These are phyloP conservation scores for Yarrowia bubula DNA, from an alignment of 805 yeast genomes.

Conservation along the genomic window DNA sequence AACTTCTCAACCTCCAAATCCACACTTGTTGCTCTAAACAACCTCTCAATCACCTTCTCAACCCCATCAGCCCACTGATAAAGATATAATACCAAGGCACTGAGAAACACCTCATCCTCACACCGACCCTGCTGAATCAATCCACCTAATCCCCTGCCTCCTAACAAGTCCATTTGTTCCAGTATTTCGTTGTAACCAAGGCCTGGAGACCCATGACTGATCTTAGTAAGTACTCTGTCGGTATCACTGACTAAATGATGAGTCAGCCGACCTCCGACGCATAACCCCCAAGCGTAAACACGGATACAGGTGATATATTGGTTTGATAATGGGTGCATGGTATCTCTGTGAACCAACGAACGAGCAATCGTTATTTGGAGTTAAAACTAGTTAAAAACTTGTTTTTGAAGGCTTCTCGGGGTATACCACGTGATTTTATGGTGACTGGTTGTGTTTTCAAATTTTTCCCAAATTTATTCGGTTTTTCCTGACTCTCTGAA, in stretches of 20 bases:
- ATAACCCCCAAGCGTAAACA: constrained; percentile 16
- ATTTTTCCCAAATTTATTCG: too few relatives aligned
- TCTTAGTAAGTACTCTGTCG: constrained; percentile 7
- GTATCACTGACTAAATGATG: constrained; percentile 21
- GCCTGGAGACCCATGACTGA: not conserved
- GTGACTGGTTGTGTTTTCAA: too few relatives aligned
- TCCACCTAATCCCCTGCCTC: constrained; percentile 1
- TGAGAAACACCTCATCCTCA: not conserved
- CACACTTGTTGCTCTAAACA: not conserved
- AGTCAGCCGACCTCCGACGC: constrained; percentile 22
- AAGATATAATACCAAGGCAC: not conserved
- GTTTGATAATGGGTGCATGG: constrained; percentile 3
- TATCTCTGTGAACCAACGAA: not conserved
- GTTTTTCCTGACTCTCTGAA: too few relatives aligned
- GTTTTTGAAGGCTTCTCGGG: too few relatives aligned
- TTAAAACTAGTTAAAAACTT: too few relatives aligned
- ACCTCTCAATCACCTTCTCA: not conserved
- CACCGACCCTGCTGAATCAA: constrained; percentile 2
- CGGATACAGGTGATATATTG: constrained; percentile 12
- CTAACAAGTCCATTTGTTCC: not conserved
- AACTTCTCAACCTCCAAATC: not conserved
- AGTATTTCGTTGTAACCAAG: not conserved
- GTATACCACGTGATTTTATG: too few relatives aligned
- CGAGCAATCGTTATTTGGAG: too few relatives aligned
- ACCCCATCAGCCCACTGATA: not conserved